phyloP scores from a whole-genome alignment of 352 stramenopile genomes.

The Phytophthora sp. region DNA sequence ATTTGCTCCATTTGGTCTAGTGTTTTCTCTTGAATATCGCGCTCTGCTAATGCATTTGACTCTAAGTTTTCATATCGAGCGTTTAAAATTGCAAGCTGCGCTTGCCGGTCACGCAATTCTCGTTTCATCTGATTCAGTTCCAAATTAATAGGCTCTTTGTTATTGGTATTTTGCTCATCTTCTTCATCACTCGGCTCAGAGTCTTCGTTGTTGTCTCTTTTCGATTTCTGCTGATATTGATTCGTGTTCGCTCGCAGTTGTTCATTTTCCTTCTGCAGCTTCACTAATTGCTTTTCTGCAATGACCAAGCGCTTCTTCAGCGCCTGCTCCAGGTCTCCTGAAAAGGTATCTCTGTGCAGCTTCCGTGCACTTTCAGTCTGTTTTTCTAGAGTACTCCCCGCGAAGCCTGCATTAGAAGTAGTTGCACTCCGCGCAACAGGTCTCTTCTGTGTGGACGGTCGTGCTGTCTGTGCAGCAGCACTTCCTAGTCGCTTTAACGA shows the following conservation, averaged over 20 bases:
- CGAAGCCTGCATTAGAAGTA: constrained; percentile 21
- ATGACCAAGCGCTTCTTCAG: constrained; percentile 75
- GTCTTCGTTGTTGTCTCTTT: constrained; percentile 45
- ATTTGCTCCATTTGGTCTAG: constrained; percentile 90
- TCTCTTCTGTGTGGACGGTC: constrained; percentile 9
- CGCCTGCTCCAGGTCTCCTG: constrained; percentile 66
- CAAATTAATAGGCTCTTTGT: constrained; percentile 16
- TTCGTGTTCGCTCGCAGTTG: constrained; percentile 37
- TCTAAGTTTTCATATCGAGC: constrained; percentile 91
- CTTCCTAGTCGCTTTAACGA: constrained; percentile 34
- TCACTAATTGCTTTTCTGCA: constrained; percentile 74
- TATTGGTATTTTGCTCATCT: constrained; percentile 10
- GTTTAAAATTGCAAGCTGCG: constrained; percentile 85
- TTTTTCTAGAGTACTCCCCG: constrained; percentile 36
- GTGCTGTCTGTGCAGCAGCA: not conserved
- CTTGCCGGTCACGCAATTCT: constrained; percentile 82
- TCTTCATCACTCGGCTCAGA: constrained; percentile 38
- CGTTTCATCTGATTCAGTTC: constrained; percentile 69
- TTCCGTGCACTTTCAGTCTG: constrained; percentile 57
- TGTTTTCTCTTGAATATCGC: constrained; percentile 91
- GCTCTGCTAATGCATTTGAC: constrained; percentile 76
- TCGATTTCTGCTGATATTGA: constrained; percentile 7
- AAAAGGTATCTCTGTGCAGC: constrained; percentile 55
- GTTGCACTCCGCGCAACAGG: not conserved
- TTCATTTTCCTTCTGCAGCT: constrained; percentile 76